Evolutionary conservation across 2,329 filamentous ascomycete genomes (phyloP).

Genomic region (Claviceps arundinis): DNA sequence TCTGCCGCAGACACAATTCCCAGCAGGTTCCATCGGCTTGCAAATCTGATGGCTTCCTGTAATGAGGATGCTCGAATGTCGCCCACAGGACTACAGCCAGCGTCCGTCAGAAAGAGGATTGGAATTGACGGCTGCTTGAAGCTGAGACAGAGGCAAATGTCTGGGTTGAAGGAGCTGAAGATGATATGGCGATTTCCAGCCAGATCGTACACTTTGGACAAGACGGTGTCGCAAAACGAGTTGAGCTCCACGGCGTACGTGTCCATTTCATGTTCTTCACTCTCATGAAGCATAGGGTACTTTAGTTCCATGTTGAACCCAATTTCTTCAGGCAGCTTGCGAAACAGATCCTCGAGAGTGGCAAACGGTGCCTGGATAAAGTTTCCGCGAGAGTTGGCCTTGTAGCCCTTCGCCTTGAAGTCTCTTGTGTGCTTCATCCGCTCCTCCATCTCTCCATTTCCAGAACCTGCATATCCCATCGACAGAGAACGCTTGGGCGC

Average conservation of each 20-base stretch:
- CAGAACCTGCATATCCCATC: slow-evolving; percentile 35
- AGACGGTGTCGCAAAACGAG: slow-evolving; percentile 87
- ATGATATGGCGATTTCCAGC: slow-evolving; percentile 79
- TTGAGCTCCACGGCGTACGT: slow-evolving; percentile 92
- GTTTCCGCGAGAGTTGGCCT: slow-evolving; percentile 84
- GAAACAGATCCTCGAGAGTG: slow-evolving; percentile 86
- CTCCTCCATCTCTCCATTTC: slow-evolving; percentile 43
- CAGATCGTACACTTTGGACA: slow-evolving; percentile 79
- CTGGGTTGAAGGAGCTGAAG: slow-evolving; percentile 94
- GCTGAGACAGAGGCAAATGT: slow-evolving; percentile 83
- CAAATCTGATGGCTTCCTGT: slow-evolving; percentile 92
- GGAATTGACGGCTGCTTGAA: slow-evolving; percentile 98
- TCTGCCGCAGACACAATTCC: slow-evolving; percentile 84
- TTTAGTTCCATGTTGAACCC: slow-evolving; percentile 99
- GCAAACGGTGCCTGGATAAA: slow-evolving; percentile 95
- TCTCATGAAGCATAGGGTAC: slow-evolving; percentile 95
- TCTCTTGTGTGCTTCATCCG: slow-evolving; percentile 96
- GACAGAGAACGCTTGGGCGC: slow-evolving; percentile 39
- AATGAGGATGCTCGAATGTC: slow-evolving; percentile 84
- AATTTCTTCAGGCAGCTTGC: slow-evolving; percentile 64
- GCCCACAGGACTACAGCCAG: slow-evolving; percentile 65
- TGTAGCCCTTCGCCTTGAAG: slow-evolving; percentile 90
- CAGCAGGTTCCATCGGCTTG: slow-evolving; percentile 84
- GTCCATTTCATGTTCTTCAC: slow-evolving; percentile 92
- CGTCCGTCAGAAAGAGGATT: slow-evolving; percentile 86